These are phyloP conservation scores for Picea mariana DNA, from an alignment of 83 land plant genomes.

Conservation along the genomic window DNA sequence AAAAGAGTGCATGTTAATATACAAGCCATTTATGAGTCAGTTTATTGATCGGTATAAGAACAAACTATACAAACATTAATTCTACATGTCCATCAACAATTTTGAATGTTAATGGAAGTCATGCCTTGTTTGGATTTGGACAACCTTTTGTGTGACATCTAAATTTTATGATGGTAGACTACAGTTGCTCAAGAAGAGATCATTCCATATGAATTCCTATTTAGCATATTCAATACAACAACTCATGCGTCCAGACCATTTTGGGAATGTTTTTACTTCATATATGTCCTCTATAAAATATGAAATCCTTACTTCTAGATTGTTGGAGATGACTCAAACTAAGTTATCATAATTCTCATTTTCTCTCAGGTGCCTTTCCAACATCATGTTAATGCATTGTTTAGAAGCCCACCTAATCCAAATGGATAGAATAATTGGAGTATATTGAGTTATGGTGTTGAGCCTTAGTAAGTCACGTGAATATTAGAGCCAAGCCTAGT, in stretches of 20 bases:
- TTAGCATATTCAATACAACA: slow-evolving; percentile 16
- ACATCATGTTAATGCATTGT: not conserved
- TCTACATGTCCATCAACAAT: too few species aligned
- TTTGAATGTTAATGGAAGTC: not conserved
- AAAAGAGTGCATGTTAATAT: too few species aligned
- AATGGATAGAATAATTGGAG: slow-evolving; percentile 56
- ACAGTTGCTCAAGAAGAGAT: slow-evolving; percentile 34
- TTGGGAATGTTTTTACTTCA: not conserved
- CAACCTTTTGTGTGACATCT: slow-evolving; percentile 19
- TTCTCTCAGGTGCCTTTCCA: slow-evolving; percentile 7
- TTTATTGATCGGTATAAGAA: too few species aligned
- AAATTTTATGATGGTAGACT: slow-evolving; percentile 32
- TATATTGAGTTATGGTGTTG: slow-evolving; percentile 22
- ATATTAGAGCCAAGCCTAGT: too few species aligned
- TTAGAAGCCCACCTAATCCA: slow-evolving; percentile 22
- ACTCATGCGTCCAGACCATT: slow-evolving; percentile 8
- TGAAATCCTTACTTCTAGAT: too few species aligned
- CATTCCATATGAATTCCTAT: slow-evolving; percentile 30
- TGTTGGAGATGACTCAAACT: too few species aligned
- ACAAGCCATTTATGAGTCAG: too few species aligned
- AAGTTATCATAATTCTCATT: too few species aligned
- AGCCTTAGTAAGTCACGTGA: too few species aligned
- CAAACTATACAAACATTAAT: too few species aligned
- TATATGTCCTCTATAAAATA: too few species aligned
- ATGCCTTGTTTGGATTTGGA: slow-evolving; percentile 15